Base-by-base conservation (phyloP, 2,329 filamentous ascomycete genomes). In the Chrysosporium keratinophilum region DNA sequence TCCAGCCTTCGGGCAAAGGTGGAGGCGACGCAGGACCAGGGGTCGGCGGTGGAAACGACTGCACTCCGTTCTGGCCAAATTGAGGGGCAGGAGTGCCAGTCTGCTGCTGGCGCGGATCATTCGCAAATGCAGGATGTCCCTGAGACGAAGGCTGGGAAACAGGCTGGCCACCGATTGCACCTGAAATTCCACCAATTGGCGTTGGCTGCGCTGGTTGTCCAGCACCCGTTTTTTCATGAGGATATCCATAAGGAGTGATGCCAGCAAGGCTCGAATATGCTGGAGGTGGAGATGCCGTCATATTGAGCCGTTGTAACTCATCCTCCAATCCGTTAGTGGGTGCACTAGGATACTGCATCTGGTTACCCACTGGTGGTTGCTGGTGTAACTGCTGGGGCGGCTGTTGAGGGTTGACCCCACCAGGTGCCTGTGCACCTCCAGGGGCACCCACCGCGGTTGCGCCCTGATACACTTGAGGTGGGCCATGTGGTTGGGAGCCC, bases 1-100 rank as follows among this genome's bases (percentile, higher is more conserved):
- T 97, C 93, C 93, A 98, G 34, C 93, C 93, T 72, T 98, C 93
- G 5, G 93, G 93, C 14, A 98, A 77, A 1, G 91, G 93, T 19
- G 93, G 93, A 33, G 93, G 93, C 14, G 89, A 95, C 23, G 85
- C 81, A 31, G 88, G 88, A 0, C 84, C 80, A 20, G 80, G 45
- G 60, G 74, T 67, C 6, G 68, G 48, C 1, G 62, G 64, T 59
- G 63, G 65, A 20, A 19, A 41, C 11, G 46, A 34, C 44, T 41
- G 52, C 37, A 34, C 15, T 17, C 33, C 50, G 35, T 43, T 49
- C 44, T 54, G 52, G 11, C 20, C n/a, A 15, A 45, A 31, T n/a
- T 42, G 52, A 14, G 33, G 44, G 10, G 23, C 41, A 15, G 52
- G 39, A n/a, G 41, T 50, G 5, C 31, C 37, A 1, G 37, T 17